Percentiles rank a stretch among this genome's conserved stretches.
phyloP scores from a whole-genome alignment of 306 rosid genomes.

The Senna tora region DNA sequence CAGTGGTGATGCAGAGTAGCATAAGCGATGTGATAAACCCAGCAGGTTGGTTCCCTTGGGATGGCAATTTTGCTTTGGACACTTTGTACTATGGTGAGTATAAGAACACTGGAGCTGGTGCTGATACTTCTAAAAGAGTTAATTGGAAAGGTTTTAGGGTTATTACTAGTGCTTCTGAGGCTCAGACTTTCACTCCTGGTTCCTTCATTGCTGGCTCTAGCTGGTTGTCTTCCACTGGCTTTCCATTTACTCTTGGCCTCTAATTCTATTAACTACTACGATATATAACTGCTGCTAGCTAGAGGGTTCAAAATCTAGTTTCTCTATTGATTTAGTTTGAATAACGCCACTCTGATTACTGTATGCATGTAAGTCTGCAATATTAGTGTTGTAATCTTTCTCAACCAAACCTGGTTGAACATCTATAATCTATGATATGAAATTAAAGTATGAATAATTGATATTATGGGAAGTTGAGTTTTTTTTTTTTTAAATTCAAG shows the following conservation, averaged over 20 bases:
- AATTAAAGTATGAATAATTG: too few relatives aligned
- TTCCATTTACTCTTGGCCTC: constrained; percentile 77
- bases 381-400: too few relatives aligned
- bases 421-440: too few relatives aligned
- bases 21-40: constrained; percentile 71
- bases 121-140: constrained; percentile 67
- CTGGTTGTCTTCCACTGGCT: constrained; percentile 73
- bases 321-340: too few relatives aligned
- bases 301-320: not conserved
- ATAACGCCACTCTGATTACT: too few relatives aligned
- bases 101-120: constrained; percentile 73
- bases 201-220: constrained; percentile 64
- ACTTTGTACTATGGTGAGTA: constrained; percentile 76
- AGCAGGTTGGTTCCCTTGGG: constrained; percentile 81
- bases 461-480: too few relatives aligned
- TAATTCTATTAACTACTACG: not conserved
- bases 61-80: constrained; percentile 69
- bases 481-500: too few relatives aligned
- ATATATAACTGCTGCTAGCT: too few relatives aligned
- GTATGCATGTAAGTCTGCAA: too few relatives aligned
- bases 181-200: constrained; percentile 58
- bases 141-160: constrained; percentile 74
- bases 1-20: constrained; percentile 64
- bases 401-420: too few relatives aligned
- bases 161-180: constrained; percentile 63